Evolutionary conservation across 257 asterid species (phyloP), one percentile per base, ranked within the genome.

Genomic region (Plectranthus barbatus): DNA sequence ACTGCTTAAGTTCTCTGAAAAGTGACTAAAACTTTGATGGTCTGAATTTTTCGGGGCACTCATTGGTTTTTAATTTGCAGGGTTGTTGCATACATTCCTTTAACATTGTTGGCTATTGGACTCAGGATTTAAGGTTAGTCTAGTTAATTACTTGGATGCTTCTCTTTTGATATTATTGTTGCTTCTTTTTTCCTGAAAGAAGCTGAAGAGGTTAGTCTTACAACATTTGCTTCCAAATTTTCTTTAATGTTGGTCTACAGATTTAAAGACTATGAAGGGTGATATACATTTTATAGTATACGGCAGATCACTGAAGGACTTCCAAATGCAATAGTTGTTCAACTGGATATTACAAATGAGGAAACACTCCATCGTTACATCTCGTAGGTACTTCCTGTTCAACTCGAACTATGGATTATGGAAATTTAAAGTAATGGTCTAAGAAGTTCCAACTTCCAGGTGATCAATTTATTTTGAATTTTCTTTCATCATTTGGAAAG

Each of bases 81-180:
- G 78, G 97, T 95, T 46, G 68, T 89, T 71, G 99, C 99, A 62
- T 92, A 92, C 73, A 86, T 92, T 73, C 95, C 99, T 47, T 71
- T 93, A 56, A 93, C 99, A 5, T 80, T 90, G 68, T 73, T 93
- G 75, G 99, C 97, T 47, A 96, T 93, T 72, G n/a, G n/a, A n/a
- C n/a, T n/a, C n/a, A n/a, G n/a, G n/a, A n/a, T n/a, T n/a, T n/a
- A n/a, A n/a, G n/a, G n/a, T n/a, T n/a, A n/a, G n/a, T n/a, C n/a
- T n/a, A n/a, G n/a, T n/a, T n/a, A n/a, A n/a, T n/a, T n/a, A n/a
- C n/a, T n/a, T n/a, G n/a, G n/a, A n/a, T n/a, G n/a, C n/a, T n/a
- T n/a, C n/a, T 58, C 58, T 60, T 75, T 92, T 60, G 81, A 72
- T 70, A 94, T 92, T 19, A 74, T 83, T 56, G 95, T 86, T 75